phyloP scores from a whole-genome alignment of 1,284 basidiomycete genomes.

The Sporisorium reilianum region DNA sequence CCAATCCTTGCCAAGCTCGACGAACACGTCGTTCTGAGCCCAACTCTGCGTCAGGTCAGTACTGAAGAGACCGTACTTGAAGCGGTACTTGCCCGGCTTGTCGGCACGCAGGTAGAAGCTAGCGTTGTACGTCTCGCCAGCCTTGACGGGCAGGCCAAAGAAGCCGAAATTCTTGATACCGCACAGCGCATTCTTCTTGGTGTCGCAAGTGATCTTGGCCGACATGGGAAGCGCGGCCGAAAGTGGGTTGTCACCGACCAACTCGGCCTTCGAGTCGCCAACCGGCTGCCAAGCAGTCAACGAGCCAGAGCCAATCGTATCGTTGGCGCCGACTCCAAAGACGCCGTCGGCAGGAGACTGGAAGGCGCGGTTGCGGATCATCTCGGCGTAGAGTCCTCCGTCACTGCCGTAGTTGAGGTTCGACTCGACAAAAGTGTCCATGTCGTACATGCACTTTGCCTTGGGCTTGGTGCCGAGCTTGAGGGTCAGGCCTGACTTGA shows the following conservation, averaged over 20 bases:
- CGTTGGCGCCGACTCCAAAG: constrained; percentile 24
- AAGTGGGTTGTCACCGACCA: constrained; percentile 36
- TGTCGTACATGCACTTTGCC: constrained; percentile 50
- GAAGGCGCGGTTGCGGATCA: constrained; percentile 60
- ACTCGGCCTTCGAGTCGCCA: constrained; percentile 28
- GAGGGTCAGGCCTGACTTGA: constrained; percentile 4
- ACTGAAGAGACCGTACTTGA: constrained; percentile 35
- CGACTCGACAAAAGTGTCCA: constrained; percentile 52
- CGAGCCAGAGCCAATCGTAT: constrained; percentile 44
- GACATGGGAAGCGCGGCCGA: constrained; percentile 52
- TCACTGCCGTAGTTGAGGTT: constrained; percentile 59
- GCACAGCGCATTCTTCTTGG: constrained; percentile 15
- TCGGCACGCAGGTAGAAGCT: constrained; percentile 54
- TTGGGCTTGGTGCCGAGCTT: constrained; percentile 30
- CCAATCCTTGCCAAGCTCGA: constrained; percentile 39
- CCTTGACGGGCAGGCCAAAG: constrained; percentile 50
- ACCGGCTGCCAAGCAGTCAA: constrained; percentile 41
- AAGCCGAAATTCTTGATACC: constrained; percentile 57
- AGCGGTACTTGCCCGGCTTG: constrained; percentile 14
- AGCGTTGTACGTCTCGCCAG: constrained; percentile 41
- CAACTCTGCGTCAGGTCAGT: constrained; percentile 18
- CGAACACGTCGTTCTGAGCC: background rate
- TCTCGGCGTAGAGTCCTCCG: constrained; percentile 57
- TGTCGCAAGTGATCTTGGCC: constrained; percentile 38
- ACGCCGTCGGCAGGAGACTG: constrained; percentile 34